Evolutionary conservation across 2,329 filamentous ascomycete species (phyloP), one percentile per base, ranked within the genome.

Genomic region (Aspergillus hortae): DNA sequence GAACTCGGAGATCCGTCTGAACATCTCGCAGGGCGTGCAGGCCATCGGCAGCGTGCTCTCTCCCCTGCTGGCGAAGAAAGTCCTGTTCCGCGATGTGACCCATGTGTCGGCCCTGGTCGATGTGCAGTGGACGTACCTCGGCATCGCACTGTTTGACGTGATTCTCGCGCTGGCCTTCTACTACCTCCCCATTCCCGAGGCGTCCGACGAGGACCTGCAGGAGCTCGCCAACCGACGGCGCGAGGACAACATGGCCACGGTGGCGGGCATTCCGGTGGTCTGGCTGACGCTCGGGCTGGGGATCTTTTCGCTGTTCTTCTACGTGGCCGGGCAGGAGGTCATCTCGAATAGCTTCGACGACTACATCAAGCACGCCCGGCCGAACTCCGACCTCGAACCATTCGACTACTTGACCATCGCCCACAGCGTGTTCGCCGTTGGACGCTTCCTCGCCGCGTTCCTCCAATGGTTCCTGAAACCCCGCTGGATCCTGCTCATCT

Each of bases 81-180:
- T 82, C 0, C 74, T 86, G 25, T 84, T 85, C 68, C 75, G 73
- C 33, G 65, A 67, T n/a, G 70, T 75, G 2, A 64, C 64, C 4
- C 70, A 79, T 51, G 78, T 79, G 0, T 71, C 76, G 1, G 78
- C 75, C 9, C 64, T 86, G 23, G 79, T 85, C 51, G 76, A 83
- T 49, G 81, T 84, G 1, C 83, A 86, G 62, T 86, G 83, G 82
- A 78, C 82, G 0, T 86, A 86, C 54, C 77, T 86, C 2, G 83
- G 81, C 6, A 85, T 86, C 51, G 77, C 81, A 1, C 73, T 86
- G 11, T 84, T 85, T 59, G 83, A 80, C 25, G 74, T 84, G 44
- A 66, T 79, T 3, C 71, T 86, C 11, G 83, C 83, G 1, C 72
- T 85, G 9, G 74, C 75, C 2, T 85, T 84, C 64, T 83, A 80